A percentile compares a stretch with the other conserved stretches of the same genome.
Conservation (phyloP, 352 stramenopile species). For the Pythium folliculosum region DNA sequence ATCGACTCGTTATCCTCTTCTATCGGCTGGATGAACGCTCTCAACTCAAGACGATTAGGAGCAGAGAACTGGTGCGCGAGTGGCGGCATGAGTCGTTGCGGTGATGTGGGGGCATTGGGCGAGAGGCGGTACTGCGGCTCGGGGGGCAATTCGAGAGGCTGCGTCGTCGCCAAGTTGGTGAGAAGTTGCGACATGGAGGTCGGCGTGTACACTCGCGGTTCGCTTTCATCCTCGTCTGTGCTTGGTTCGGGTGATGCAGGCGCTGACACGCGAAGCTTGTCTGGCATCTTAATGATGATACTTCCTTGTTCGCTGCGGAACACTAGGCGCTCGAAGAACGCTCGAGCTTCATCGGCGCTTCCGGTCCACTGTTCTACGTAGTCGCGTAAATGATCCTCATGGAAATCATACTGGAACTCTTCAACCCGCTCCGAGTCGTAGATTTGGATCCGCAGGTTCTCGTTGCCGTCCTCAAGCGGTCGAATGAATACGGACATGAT, state of each 20-base stretch:
- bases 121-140: constrained; percentile 31
- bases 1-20: constrained; percentile 20
- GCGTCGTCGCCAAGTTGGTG: constrained; percentile 17
- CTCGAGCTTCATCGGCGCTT: constrained; percentile 37
- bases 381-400: constrained; percentile 57
- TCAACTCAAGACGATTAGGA: constrained; percentile 8
- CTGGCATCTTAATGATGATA: constrained; percentile 71
- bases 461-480: constrained; percentile 69
- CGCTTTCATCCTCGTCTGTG: background rate
- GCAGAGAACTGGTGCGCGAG: constrained; percentile 9
- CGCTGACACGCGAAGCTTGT: constrained; percentile 29
- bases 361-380: constrained; percentile 48
- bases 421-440: constrained; percentile 73
- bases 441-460: constrained; percentile 70
- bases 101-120: constrained; percentile 20
- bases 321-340: constrained; percentile 55
- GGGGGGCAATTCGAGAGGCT: constrained; percentile 24
- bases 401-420: constrained; percentile 79
- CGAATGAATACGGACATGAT: constrained; percentile 71
- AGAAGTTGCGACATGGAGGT: constrained; percentile 25
- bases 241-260: background rate
- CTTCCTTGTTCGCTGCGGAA: constrained; percentile 62
- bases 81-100: constrained; percentile 1
- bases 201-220: constrained; percentile 12
- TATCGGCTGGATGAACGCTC: constrained; percentile 13